Percentiles rank a stretch among this genome's conserved stretches.
These are phyloP conservation scores for Starmera quercuum DNA, from an alignment of 805 yeast genomes.

Conservation along the genomic window DNA sequence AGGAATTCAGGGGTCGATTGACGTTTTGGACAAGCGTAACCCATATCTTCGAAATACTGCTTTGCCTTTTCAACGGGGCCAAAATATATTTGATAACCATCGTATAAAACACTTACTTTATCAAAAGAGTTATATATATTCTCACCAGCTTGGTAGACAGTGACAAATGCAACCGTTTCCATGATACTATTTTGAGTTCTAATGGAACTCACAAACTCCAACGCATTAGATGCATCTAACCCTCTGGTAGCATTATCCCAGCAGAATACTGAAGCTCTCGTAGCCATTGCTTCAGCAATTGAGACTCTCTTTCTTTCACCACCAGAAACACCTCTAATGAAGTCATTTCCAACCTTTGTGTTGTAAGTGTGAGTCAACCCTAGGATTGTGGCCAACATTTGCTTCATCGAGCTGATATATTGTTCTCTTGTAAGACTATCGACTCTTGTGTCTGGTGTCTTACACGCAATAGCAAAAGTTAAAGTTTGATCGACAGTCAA, in stretches of 20 bases:
- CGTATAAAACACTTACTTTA: constrained; percentile 51
- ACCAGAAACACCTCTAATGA: constrained; percentile 70
- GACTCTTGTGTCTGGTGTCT: constrained; percentile 52
- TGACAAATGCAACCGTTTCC: constrained; percentile 51
- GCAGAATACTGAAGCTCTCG: constrained; percentile 56
- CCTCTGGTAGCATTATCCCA: constrained; percentile 88
- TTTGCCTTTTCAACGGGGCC: constrained; percentile 53
- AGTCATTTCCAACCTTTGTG: constrained; percentile 56
- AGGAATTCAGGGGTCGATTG: constrained; percentile 68
- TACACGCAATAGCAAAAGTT: constrained; percentile 59
- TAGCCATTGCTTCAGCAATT: constrained; percentile 67
- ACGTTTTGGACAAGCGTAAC: constrained; percentile 54
- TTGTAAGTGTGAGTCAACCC: constrained; percentile 54
- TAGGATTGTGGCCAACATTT: constrained; percentile 43
- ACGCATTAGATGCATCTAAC: constrained; percentile 76
- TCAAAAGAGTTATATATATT: constrained; percentile 59
- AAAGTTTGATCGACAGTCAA: constrained; percentile 70
- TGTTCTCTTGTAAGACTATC: constrained; percentile 38
- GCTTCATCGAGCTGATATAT: constrained; percentile 40
- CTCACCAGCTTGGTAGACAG: constrained; percentile 65
- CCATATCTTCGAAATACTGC: constrained; percentile 55
- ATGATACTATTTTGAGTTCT: constrained; percentile 51
- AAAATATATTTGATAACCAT: constrained; percentile 55
- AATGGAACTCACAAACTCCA: constrained; percentile 62
- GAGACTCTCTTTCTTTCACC: constrained; percentile 85